Evolutionary conservation across 768 basidiomycete species (phyloP).

Genomic region (Gautieria morchelliformis): DNA sequence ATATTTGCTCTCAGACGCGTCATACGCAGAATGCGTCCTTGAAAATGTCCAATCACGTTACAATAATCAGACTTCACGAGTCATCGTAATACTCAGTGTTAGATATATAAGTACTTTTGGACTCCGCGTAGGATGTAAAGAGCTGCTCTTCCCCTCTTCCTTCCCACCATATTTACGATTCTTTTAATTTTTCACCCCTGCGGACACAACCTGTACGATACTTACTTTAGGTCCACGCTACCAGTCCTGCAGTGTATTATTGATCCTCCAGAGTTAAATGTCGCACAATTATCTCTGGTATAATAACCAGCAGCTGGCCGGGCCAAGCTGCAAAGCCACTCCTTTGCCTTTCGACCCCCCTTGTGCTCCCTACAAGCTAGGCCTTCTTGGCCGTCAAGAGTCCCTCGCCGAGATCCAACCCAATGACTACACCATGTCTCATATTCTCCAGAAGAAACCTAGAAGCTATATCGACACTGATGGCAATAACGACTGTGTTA

Average conservation of each 20-base stretch:
- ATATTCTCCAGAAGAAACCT: not conserved
- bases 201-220: not conserved
- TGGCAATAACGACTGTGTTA: not conserved
- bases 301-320: not conserved
- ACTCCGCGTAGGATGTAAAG: not conserved
- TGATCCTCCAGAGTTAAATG: not conserved
- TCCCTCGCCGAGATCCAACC: not conserved
- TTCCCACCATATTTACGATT: not conserved
- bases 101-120: not conserved
- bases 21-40: no score
- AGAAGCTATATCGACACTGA: not conserved
- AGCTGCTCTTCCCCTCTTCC: not conserved
- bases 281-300: not conserved
- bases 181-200: not conserved
- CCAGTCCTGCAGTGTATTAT: not conserved
- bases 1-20: no score
- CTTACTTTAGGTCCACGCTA: not conserved
- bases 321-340: not conserved
- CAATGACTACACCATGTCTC: not conserved
- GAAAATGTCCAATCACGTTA: no score
- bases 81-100: no score
- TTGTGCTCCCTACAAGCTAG: not conserved
- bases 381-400: not conserved
- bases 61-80: no score
- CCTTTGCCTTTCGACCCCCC: not conserved